Conservation (phyloP, 176 grass and related monocot species). For the Bolboschoenus planiculmis region DNA sequence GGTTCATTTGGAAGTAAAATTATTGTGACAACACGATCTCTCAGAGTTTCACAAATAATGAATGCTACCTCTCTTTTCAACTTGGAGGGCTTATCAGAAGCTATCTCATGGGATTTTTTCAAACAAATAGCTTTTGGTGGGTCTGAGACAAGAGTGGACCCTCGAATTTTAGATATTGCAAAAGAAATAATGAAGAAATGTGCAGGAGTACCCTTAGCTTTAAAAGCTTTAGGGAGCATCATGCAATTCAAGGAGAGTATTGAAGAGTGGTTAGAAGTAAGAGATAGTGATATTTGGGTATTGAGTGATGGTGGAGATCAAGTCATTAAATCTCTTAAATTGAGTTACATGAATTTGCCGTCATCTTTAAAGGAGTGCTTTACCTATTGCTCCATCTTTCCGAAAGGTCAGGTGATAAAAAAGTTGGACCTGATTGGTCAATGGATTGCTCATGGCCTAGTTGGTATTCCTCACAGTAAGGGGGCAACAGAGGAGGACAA, state of each 20-base stretch:
- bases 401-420: background rate
- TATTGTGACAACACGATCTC: conserved; percentile 25
- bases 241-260: background rate
- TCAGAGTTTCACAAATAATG: background rate
- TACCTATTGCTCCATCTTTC: conserved; percentile 17
- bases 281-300: conserved; percentile 11
- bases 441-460: conserved; percentile 36
- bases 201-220: conserved; percentile 32
- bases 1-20: conserved; percentile 24
- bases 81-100: background rate
- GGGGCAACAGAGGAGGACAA: background rate
- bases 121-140: background rate
- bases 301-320: background rate
- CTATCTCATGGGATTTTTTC: conserved; percentile 11
- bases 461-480: background rate
- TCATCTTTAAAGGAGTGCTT: conserved; percentile 24
- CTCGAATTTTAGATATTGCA: background rate
- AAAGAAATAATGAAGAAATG: conserved; percentile 29
- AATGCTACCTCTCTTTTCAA: background rate
- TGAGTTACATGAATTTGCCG: conserved; percentile 27
- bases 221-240: conserved; percentile 15
- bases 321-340: background rate
- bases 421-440: conserved; percentile 26
- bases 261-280: background rate
- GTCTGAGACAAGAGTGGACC: background rate